Evolutionary conservation across 1,284 basidiomycete species (phyloP).

Genomic region (Pyrrhoderma noxium): DNA sequence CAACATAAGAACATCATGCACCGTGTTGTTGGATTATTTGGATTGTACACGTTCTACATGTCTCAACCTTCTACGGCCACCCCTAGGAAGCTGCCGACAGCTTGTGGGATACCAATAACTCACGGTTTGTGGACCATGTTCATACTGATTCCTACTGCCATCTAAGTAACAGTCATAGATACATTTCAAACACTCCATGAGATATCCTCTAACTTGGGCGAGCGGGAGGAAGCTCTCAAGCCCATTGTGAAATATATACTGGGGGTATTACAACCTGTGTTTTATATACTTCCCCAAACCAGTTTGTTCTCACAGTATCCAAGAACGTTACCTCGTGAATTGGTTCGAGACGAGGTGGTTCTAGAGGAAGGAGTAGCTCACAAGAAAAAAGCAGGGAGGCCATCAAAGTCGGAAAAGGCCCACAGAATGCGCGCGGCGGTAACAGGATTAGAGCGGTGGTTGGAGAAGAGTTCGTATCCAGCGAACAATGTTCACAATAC

Average conservation of each 20-base stretch:
- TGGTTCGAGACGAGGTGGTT: slow-evolving; percentile 36
- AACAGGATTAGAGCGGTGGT: slow-evolving; percentile 43
- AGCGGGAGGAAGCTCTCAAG: neutral
- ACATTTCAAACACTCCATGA: slow-evolving; percentile 38
- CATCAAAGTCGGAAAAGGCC: slow-evolving; percentile 51
- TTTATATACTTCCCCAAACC: slow-evolving; percentile 52
- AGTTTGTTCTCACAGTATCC: slow-evolving; percentile 49
- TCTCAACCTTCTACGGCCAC: slow-evolving; percentile 52
- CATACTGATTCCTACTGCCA: slow-evolving; percentile 10
- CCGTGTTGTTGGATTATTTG: slow-evolving; percentile 54
- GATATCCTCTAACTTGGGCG: slow-evolving; percentile 30
- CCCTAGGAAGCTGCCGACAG: slow-evolving; percentile 37
- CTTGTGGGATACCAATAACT: slow-evolving; percentile 47
- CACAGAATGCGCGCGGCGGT: slow-evolving; percentile 47
- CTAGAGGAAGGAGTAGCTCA: slow-evolving; percentile 6
- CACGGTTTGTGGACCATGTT: slow-evolving; percentile 31
- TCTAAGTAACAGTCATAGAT: slow-evolving; percentile 37
- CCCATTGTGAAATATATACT: slow-evolving; percentile 39
- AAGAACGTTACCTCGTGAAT: slow-evolving; percentile 54
- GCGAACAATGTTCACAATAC: slow-evolving; percentile 11
- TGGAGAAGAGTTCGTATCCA: slow-evolving; percentile 34
- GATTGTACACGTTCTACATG: slow-evolving; percentile 56
- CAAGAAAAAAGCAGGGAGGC: slow-evolving; percentile 56
- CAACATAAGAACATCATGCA: slow-evolving; percentile 42
- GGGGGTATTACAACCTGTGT: slow-evolving; percentile 37